phyloP scores from a whole-genome alignment of 2,329 filamentous ascomycete species.

The Fusarium cyanostomum region DNA sequence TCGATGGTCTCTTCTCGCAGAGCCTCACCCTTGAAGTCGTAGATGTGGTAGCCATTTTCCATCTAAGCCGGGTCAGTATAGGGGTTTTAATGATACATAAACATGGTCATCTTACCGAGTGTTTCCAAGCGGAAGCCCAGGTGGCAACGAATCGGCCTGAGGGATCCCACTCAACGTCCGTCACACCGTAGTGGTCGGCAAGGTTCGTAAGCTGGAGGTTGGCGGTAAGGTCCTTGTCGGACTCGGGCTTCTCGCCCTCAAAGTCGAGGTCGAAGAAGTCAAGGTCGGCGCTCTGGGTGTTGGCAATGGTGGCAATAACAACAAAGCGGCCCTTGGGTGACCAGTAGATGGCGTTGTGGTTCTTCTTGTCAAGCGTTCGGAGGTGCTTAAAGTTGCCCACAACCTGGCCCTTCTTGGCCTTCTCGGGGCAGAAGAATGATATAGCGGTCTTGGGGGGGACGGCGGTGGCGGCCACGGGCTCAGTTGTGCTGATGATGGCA shows the following conservation, averaged over 20 bases:
- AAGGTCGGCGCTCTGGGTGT: constrained; percentile 91
- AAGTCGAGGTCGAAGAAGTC: constrained; percentile 99
- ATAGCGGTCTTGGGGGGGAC: constrained; percentile 94
- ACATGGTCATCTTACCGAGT: constrained; percentile 72
- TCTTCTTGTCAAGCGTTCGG: constrained; percentile 97
- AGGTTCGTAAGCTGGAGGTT: constrained; percentile 96
- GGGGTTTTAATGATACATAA: constrained; percentile 24
- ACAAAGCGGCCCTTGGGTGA: constrained; percentile 95
- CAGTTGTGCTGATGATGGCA: constrained; percentile 93
- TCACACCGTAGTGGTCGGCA: constrained; percentile 95
- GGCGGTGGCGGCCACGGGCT: constrained; percentile 79
- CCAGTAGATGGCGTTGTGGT: constrained; percentile 99
- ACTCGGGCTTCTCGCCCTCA: constrained; percentile 93
- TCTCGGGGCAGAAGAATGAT: constrained; percentile 96
- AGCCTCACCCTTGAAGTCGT: constrained; percentile 92
- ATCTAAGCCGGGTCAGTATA: constrained; percentile 68
- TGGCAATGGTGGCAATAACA: constrained; percentile 90
- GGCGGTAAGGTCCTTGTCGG: constrained; percentile 91
- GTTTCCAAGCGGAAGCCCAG: constrained; percentile 95
- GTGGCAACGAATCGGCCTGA: constrained; percentile 94
- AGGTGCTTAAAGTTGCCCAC: constrained; percentile 97
- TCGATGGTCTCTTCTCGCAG: constrained; percentile 92
- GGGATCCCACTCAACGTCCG: constrained; percentile 97
- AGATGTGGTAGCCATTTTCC: constrained; percentile 99
- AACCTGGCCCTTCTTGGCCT: constrained; percentile 85